A percentile compares a stretch with the other conserved stretches of the same genome.
phyloP scores from a whole-genome alignment of 1,139 yeast genomes.

The Kodamaea sp. region DNA sequence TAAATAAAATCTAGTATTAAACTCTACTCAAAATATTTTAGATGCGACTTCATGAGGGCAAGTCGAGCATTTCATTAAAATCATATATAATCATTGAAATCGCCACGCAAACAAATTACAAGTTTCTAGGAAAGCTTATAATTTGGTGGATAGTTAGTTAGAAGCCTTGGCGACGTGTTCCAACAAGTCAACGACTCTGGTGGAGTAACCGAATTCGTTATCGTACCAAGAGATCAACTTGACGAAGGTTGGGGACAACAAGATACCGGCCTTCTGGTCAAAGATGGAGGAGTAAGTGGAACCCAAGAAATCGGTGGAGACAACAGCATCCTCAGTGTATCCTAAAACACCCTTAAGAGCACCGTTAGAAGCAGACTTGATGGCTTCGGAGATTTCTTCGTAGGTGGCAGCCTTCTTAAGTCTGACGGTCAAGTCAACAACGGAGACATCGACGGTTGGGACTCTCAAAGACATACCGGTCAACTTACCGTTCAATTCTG shows the following conservation, averaged over 20 bases:
- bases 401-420: slow-evolving; percentile 68
- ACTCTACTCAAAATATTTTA: too few species aligned
- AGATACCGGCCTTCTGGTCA: slow-evolving; percentile 84
- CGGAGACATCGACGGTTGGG: slow-evolving; percentile 85
- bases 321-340: slow-evolving; percentile 86
- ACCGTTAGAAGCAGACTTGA: slow-evolving; percentile 72
- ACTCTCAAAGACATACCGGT: slow-evolving; percentile 90
- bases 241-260: slow-evolving; percentile 78
- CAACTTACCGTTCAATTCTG: slow-evolving; percentile 83
- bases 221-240: slow-evolving; percentile 90
- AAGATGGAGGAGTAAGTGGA: slow-evolving; percentile 79
- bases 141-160: slow-evolving; percentile 19
- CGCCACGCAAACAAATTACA: slow-evolving; percentile 6
- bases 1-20: too few species aligned
- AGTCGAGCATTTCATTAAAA: slow-evolving; percentile 7
- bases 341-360: slow-evolving; percentile 74
- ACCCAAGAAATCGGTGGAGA: slow-evolving; percentile 80
- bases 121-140: slow-evolving; percentile 10
- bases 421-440: slow-evolving; percentile 71
- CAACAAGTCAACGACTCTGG: slow-evolving; percentile 86
- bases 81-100: slow-evolving; percentile 4
- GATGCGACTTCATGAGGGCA: slow-evolving; percentile 1
- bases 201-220: slow-evolving; percentile 89
- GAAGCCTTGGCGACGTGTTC: slow-evolving; percentile 63
- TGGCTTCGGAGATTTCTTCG: slow-evolving; percentile 71